Conservation (phyloP, 495 filamentous ascomycete species). For the Hyaloscypha variabilis region DNA sequence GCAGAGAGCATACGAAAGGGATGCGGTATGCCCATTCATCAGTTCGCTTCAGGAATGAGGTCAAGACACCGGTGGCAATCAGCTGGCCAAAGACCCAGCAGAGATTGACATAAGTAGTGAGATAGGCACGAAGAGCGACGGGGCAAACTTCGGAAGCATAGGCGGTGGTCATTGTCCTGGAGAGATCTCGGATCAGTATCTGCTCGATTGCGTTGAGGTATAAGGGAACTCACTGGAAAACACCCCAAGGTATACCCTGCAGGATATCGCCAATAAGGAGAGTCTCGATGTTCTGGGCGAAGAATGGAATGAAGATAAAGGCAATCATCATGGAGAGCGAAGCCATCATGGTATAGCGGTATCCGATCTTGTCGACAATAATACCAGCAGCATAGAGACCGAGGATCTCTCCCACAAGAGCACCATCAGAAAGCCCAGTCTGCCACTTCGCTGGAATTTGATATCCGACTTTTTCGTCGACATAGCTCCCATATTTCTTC, state of each 20-base stretch:
- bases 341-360: conserved; percentile 66
- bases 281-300: conserved; percentile 66
- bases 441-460: conserved; percentile 49
- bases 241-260: conserved; percentile 73
- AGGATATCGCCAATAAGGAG: conserved; percentile 75
- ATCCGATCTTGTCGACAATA: conserved; percentile 52
- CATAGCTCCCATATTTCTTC: conserved; percentile 25
- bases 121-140: conserved; percentile 67
- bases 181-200: too few relatives aligned
- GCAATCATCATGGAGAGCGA: conserved; percentile 64
- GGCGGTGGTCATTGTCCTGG: conserved; percentile 71
- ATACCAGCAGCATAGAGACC: conserved; percentile 49
- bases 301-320: conserved; percentile 78
- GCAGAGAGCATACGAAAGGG: conserved; percentile 59
- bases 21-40: conserved; percentile 57
- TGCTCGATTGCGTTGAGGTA: too few relatives aligned
- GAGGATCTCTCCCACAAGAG: conserved; percentile 47
- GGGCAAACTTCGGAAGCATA: conserved; percentile 83
- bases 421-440: conserved; percentile 46
- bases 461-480: conserved; percentile 43
- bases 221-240: too few relatives aligned
- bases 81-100: conserved; percentile 68
- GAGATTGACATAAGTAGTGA: conserved; percentile 78
- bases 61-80: conserved; percentile 60
- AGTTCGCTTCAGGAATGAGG: conserved; percentile 43